Conservation (phyloP, 768 basidiomycete genomes). For the Mycena haematopus region DNA sequence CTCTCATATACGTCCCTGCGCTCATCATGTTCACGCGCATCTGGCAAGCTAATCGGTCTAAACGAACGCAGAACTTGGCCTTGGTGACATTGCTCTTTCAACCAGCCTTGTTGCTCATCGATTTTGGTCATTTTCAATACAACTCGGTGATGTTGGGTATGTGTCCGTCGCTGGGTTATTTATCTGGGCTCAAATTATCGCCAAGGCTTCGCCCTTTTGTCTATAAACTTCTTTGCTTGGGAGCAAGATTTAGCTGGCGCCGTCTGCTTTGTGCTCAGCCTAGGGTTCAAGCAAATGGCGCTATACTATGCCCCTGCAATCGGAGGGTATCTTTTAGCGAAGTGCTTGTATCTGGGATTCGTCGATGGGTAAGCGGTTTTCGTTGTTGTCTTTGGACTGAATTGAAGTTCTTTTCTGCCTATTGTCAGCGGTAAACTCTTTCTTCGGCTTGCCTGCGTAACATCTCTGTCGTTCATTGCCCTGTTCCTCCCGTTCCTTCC, state of each 20-base stretch:
- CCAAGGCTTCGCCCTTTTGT: slow-evolving; percentile 71
- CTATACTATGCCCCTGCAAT: slow-evolving; percentile 93
- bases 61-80: slow-evolving; percentile 78
- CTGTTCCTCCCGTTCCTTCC: slow-evolving; percentile 85
- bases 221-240: slow-evolving; percentile 71
- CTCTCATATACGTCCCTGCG: slow-evolving; percentile 77
- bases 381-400: neutral
- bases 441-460: slow-evolving; percentile 67
- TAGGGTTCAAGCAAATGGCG: slow-evolving; percentile 97
- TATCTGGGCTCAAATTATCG: slow-evolving; percentile 10
- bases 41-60: slow-evolving; percentile 75
- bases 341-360: slow-evolving; percentile 84
- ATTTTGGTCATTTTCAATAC: slow-evolving; percentile 96
- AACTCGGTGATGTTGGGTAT: slow-evolving; percentile 92
- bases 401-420: neutral
- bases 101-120: slow-evolving; percentile 83
- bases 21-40: slow-evolving; percentile 66
- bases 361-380: slow-evolving; percentile 61
- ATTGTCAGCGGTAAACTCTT: slow-evolving; percentile 57
- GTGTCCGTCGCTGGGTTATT: slow-evolving; percentile 30
- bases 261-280: slow-evolving; percentile 79
- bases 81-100: slow-evolving; percentile 78
- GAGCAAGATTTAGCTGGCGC: slow-evolving; percentile 80
- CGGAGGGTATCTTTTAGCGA: slow-evolving; percentile 89
- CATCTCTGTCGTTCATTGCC: slow-evolving; percentile 64